Percentiles rank a stretch among this genome's conserved stretches.
Conservation (phyloP, 2,329 filamentous ascomycete species). For the Neofusicoccum sp. region DNA sequence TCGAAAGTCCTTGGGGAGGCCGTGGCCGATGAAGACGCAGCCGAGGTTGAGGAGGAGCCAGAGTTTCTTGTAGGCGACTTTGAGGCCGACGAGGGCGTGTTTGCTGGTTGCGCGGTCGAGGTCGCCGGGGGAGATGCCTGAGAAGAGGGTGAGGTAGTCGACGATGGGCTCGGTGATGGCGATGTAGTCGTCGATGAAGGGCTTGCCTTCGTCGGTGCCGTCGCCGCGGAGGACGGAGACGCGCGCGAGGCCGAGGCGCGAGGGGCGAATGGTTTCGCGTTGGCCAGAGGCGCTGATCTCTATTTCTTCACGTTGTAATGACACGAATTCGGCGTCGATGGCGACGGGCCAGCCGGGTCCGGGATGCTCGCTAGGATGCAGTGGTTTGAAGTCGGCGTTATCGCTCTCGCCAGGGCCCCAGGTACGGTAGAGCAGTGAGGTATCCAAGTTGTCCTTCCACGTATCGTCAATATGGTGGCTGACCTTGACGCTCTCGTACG, state of each 20-base stretch:
- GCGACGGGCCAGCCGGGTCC: constrained; percentile 74
- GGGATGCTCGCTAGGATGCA: constrained; percentile 64
- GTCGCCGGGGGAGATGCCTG: constrained; percentile 83
- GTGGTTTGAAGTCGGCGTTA: constrained; percentile 58
- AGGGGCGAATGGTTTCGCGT: constrained; percentile 86
- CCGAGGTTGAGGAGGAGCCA: constrained; percentile 95
- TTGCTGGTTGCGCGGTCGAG: constrained; percentile 74
- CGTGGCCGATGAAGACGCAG: constrained; percentile 90
- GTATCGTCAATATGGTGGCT: constrained; percentile 80
- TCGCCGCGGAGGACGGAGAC: constrained; percentile 84
- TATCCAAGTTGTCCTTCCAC: constrained; percentile 85
- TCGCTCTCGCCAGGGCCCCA: constrained; percentile 48
- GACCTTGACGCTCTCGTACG: constrained; percentile 78
- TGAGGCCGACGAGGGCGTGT: constrained; percentile 82
- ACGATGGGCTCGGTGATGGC: constrained; percentile 86
- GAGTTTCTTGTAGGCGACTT: constrained; percentile 94
- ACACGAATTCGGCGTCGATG: constrained; percentile 94
- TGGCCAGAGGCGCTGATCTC: constrained; percentile 94
- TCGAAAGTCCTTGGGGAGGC: constrained; percentile 90
- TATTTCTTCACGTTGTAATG: constrained; percentile 87
- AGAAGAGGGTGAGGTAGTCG: constrained; percentile 93
- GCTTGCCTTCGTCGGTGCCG: constrained; percentile 73
- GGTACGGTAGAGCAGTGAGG: constrained; percentile 77
- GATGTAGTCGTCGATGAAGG: constrained; percentile 98
- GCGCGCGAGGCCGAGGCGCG: constrained; percentile 85